Evolutionary conservation across 306 rosid species (phyloP), one percentile per base, ranked within the genome.

Genomic region (Fagus crenata): DNA sequence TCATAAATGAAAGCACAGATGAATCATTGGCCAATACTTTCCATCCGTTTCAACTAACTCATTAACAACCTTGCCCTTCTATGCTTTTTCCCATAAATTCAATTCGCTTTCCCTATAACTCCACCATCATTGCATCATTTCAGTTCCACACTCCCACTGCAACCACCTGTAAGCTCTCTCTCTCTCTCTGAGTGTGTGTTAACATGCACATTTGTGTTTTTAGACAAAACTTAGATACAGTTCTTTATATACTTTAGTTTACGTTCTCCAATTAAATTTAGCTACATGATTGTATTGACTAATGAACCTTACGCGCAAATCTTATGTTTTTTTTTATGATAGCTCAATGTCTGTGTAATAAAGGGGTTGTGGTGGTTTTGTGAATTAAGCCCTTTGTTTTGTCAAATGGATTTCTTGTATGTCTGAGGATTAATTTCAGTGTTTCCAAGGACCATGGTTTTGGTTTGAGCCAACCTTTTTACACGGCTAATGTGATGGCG

Each of bases 41-140:
- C 33, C 53, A 53, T n/a, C 40, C 13, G 82, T 40, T 73, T 15
- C 78, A 73, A 79, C 82, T n/a, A 73, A 72, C 78, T 63, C 58
- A 73, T 79, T 64, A 63, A 53, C 72, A 37, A 12, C 53, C 36
- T 22, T 2, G 14, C 49, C 39, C 8, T 31, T 18, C 15, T 75
- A 22, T 46, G 5, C n/a, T 13, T n/a, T 32, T 43, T 28, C 11
- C 28, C 28, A 22, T 35, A 36, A 65, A 65, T 36, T 15, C 17
- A 7, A 9, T 22, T 5, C 31, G 43, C 7, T 22, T 11, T 40
- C 32, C 46, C 39, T 59, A 5, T 54, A 14, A 49, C 12, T 17
- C 28, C 36, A 7, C 59, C 33, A 53, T 28, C 63, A 4, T 2
- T 72, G 51, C 68, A 53, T n/a, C 51, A 6, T 1, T 13, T 41